phyloP scores from a whole-genome alignment of 2,329 filamentous ascomycete genomes.

The Cordyceps sp. region DNA sequence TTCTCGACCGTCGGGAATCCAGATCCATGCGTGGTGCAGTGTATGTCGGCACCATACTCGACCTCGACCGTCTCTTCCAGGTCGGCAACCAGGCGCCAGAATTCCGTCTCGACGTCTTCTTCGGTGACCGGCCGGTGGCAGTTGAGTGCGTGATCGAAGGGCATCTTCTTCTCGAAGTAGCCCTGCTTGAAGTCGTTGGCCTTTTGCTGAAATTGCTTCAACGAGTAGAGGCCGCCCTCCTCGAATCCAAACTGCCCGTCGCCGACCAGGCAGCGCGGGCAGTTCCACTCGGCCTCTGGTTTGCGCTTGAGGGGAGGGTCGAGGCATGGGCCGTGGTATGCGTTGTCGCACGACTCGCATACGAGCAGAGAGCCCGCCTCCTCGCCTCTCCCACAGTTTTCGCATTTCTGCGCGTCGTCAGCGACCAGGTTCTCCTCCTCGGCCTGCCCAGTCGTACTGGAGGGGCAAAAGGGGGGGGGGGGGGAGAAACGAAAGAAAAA shows the following conservation, averaged over 20 bases:
- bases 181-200: constrained; percentile 87
- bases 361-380: constrained; percentile 54
- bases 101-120: constrained; percentile 90
- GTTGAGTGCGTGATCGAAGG: constrained; percentile 70
- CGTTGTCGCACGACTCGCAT: constrained; percentile 84
- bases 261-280: constrained; percentile 82
- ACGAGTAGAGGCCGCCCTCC: constrained; percentile 86
- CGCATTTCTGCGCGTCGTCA: constrained; percentile 44
- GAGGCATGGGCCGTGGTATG: constrained; percentile 74
- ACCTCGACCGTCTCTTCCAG: constrained; percentile 93
- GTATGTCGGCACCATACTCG: constrained; percentile 94
- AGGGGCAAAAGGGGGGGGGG: too few relatives aligned
- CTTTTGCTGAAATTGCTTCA: constrained; percentile 92
- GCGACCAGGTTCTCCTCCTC: constrained; percentile 9
- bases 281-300: constrained; percentile 88
- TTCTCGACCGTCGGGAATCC: constrained; percentile 91
- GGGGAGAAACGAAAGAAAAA: too few relatives aligned
- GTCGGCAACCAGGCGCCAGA: constrained; percentile 89
- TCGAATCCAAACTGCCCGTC: constrained; percentile 96
- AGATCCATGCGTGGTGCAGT: constrained; percentile 93
- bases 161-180: constrained; percentile 85
- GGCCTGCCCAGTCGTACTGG: background rate
- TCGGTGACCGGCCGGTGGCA: constrained; percentile 71
- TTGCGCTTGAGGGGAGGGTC: constrained; percentile 67
- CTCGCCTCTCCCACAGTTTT: constrained; percentile 68